Percentiles rank a stretch among this genome's conserved stretches.
Evolutionary conservation across 2,329 filamentous ascomycete genomes (phyloP).

Genomic region (Cercospora zeina): DNA sequence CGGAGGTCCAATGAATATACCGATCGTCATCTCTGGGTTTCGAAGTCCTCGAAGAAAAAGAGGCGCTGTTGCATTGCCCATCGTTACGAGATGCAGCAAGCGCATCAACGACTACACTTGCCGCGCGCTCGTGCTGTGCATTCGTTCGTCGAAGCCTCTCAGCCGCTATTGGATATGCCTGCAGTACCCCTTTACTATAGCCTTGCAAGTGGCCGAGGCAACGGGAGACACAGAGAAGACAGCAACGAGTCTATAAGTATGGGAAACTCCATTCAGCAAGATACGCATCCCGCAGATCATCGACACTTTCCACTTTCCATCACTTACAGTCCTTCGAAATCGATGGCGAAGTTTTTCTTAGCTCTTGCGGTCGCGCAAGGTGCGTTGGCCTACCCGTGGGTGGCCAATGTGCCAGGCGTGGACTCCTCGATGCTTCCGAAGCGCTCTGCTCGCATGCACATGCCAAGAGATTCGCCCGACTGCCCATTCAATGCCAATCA

Average conservation of each 20-base stretch:
- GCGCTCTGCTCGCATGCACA: slow-evolving; percentile 12
- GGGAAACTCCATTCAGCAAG: background rate
- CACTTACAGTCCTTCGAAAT: background rate
- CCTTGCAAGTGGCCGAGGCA: slow-evolving; percentile 13
- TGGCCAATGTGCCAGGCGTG: slow-evolving; percentile 41
- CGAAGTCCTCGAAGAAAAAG: background rate
- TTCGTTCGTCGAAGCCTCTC: background rate
- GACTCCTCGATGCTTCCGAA: slow-evolving; percentile 38
- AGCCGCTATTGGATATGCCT: background rate
- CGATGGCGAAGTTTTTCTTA: slow-evolving; percentile 20
- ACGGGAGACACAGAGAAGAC: background rate
- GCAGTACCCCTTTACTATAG: background rate
- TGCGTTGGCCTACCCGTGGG: slow-evolving; percentile 43
- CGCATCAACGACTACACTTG: background rate
- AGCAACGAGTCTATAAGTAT: background rate
- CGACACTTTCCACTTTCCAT: background rate
- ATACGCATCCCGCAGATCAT: background rate
- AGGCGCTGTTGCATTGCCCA: slow-evolving; percentile 10
- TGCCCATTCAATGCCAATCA: slow-evolving; percentile 45
- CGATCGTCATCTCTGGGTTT: background rate
- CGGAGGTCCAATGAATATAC: background rate
- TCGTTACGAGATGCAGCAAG: slow-evolving; percentile 14
- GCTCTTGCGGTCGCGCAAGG: slow-evolving; percentile 21
- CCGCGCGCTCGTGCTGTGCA: background rate
- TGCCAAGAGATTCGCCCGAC: slow-evolving; percentile 29